Evolutionary conservation across 2,329 filamentous ascomycete genomes (phyloP).

Genomic region (Monosporascus sp.): DNA sequence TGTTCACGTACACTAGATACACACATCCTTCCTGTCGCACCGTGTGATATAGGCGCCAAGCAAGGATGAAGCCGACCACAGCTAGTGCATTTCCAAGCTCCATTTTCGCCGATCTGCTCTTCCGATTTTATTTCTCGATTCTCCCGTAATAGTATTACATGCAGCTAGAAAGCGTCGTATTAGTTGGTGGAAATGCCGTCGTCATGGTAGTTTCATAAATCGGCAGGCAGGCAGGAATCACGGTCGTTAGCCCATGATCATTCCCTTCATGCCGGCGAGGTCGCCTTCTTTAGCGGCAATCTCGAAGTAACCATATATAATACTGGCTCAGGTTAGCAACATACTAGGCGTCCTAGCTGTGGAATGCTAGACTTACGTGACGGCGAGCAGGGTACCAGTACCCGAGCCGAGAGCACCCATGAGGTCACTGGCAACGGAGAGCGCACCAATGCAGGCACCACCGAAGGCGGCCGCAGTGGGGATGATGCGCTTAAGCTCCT

Average conservation of each 20-base stretch:
- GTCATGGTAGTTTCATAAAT: background rate
- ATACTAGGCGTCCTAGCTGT: background rate
- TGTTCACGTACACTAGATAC: background rate
- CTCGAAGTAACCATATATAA: constrained; percentile 99
- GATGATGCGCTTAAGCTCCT: constrained; percentile 98
- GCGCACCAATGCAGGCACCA: constrained; percentile 96
- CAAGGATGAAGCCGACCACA: background rate
- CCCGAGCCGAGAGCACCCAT: constrained; percentile 93
- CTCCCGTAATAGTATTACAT: background rate
- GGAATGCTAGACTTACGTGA: constrained; percentile 69
- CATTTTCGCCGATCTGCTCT: background rate
- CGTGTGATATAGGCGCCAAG: background rate
- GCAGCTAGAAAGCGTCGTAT: background rate
- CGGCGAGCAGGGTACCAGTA: constrained; percentile 95
- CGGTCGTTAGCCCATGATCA: constrained; percentile 60
- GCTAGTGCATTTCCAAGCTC: background rate
- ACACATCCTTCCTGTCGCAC: background rate
- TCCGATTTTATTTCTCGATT: background rate
- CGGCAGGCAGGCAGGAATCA: background rate
- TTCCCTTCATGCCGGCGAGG: constrained; percentile 73
- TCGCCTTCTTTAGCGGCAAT: constrained; percentile 99
- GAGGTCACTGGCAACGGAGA: constrained; percentile 92
- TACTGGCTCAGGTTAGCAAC: constrained; percentile 51
- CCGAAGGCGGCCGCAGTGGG: constrained; percentile 97
- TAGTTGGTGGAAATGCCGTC: background rate